A percentile compares a stretch with the other conserved stretches of the same genome.
Evolutionary conservation across 2,329 filamentous ascomycete genomes (phyloP).

Genomic region (Beauveria sp.): DNA sequence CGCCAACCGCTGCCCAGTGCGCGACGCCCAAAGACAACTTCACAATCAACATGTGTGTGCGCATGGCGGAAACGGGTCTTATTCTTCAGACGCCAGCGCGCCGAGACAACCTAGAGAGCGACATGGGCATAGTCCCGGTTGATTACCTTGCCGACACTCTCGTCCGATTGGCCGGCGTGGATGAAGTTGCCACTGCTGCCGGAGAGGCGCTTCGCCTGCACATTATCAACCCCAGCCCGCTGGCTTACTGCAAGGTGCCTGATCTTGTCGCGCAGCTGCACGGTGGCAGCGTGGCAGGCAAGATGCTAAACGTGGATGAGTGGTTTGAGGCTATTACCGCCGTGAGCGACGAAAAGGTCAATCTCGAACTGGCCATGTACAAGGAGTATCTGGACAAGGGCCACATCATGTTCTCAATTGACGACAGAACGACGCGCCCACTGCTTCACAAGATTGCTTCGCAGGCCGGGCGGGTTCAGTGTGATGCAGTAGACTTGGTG

Average conservation of each 20-base stretch:
- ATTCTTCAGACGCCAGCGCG: no score
- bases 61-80: no score
- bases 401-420: conserved; percentile 2
- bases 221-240: background rate
- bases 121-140: no score
- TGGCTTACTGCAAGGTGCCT: background rate
- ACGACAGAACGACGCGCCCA: background rate
- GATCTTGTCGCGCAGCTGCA: background rate
- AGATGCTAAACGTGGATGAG: background rate
- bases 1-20: no score
- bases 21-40: no score
- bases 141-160: no score
- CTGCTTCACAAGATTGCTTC: background rate
- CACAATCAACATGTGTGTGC: no score
- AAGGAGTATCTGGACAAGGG: conserved; percentile 3
- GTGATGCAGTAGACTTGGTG: background rate
- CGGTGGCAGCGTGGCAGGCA: background rate
- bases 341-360: background rate
- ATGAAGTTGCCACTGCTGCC: no score
- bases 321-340: background rate
- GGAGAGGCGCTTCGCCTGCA: background rate
- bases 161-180: no score
- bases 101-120: no score
- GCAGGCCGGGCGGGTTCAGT: background rate
- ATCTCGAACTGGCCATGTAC: conserved; percentile 2